These are phyloP conservation scores for Cladosporium cucumerinum DNA, from an alignment of 2,329 filamentous ascomycete species.

Conservation along the genomic window DNA sequence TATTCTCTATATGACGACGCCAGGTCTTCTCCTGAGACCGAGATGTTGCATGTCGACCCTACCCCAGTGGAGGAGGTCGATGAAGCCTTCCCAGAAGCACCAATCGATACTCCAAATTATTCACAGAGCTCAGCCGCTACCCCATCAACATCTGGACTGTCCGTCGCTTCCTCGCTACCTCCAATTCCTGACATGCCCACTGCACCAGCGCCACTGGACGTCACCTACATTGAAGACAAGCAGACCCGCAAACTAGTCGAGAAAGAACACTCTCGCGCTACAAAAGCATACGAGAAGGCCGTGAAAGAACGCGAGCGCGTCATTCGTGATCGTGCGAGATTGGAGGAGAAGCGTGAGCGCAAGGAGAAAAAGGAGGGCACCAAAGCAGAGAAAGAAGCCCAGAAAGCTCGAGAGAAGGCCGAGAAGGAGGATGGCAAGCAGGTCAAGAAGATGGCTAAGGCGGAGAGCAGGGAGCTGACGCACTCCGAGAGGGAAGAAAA, in stretches of 20 bases:
- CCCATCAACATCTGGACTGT: background rate
- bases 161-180: conserved; percentile 34
- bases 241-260: conserved; percentile 65
- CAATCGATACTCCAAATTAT: background rate
- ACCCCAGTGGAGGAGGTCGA: background rate
- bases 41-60: conserved; percentile 13
- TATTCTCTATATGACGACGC: conserved; percentile 18
- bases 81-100: background rate
- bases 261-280: conserved; percentile 60
- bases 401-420: conserved; percentile 27
- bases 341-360: conserved; percentile 45
- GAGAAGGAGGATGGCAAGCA: conserved; percentile 36
- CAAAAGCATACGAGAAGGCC: conserved; percentile 64
- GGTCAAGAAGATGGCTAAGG: conserved; percentile 31
- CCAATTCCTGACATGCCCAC: conserved; percentile 52
- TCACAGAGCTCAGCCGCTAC: background rate
- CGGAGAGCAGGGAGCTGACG: conserved; percentile 27
- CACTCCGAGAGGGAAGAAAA: conserved; percentile 30
- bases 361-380: conserved; percentile 35
- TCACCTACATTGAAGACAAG: conserved; percentile 60
- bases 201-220: conserved; percentile 52
- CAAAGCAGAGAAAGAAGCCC: conserved; percentile 28
- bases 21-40: conserved; percentile 1
- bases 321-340: conserved; percentile 61
- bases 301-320: conserved; percentile 65